phyloP scores from a whole-genome alignment of 2,329 filamentous ascomycete species.

The Penicillium thymicola region DNA sequence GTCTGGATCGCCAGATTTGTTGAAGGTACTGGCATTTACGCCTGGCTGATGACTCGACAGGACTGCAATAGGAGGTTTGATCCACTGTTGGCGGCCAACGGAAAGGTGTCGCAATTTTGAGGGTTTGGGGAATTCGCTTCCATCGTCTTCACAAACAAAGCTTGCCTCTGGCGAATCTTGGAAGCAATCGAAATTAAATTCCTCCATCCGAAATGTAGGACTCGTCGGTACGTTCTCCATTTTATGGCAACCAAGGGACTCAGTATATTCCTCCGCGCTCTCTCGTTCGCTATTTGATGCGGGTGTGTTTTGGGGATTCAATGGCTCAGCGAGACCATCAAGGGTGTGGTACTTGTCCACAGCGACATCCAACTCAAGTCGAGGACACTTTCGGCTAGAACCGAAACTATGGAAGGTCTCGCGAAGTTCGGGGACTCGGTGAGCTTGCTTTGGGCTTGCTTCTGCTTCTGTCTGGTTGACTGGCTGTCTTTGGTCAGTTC shows the following conservation, averaged over 20 bases:
- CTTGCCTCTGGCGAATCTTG: conserved; percentile 6
- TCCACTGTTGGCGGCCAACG: neutral
- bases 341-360: conserved; percentile 19
- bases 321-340: conserved; percentile 14
- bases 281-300: conserved; percentile 11
- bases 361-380: conserved; percentile 19
- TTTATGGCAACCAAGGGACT: neutral
- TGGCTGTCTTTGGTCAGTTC: neutral
- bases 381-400: conserved; percentile 8
- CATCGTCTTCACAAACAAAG: neutral
- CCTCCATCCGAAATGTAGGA: conserved; percentile 2
- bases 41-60: neutral
- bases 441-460: neutral
- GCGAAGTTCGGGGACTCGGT: neutral
- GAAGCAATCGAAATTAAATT: conserved; percentile 14
- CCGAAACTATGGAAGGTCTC: neutral
- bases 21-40: neutral
- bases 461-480: neutral
- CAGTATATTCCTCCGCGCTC: neutral
- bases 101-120: conserved; percentile 8
- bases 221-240: conserved; percentile 6
- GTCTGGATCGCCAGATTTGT: neutral
- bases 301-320: conserved; percentile 21
- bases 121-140: neutral
- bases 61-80: neutral